Conservation (phyloP, 495 filamentous ascomycete species). For the Podospora pseudoanserina region DNA sequence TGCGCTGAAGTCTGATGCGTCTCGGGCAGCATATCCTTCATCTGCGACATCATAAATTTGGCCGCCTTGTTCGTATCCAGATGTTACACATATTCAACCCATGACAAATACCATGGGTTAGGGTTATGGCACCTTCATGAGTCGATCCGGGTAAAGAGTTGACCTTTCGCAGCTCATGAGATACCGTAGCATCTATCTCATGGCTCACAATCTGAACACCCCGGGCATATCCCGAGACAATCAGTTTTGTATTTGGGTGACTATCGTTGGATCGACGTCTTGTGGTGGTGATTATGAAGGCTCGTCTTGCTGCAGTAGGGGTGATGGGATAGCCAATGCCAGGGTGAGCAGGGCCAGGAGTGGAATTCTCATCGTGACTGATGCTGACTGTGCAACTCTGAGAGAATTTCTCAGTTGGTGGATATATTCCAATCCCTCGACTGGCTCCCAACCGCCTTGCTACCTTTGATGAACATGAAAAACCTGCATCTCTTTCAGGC, state of each 20-base stretch:
- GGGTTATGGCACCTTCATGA: constrained; percentile 42
- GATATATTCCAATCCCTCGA: neutral
- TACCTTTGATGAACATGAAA: neutral
- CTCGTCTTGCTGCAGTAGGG: neutral
- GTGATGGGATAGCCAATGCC: neutral
- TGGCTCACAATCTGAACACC: constrained; percentile 26
- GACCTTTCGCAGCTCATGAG: constrained; percentile 31
- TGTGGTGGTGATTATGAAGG: neutral
- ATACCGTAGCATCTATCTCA: constrained; percentile 31
- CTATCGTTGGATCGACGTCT: too few species aligned
- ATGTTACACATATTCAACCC: constrained; percentile 51
- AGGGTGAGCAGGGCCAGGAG: neutral
- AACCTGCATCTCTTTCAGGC: neutral
- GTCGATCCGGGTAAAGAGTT: constrained; percentile 35
- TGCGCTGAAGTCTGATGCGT: neutral
- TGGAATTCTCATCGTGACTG: neutral
- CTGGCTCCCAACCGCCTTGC: neutral
- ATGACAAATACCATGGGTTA: constrained; percentile 48
- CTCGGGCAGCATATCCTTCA: neutral
- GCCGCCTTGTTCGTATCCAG: constrained; percentile 47
- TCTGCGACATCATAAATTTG: constrained; percentile 35
- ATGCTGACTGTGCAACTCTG: too few species aligned
- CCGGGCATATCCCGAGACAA: neutral
- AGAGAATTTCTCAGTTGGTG: too few species aligned
- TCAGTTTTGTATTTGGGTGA: neutral